These are phyloP conservation scores for Annona squamosa DNA, from an alignment of 164 flowering plant genomes.

Conservation along the genomic window DNA sequence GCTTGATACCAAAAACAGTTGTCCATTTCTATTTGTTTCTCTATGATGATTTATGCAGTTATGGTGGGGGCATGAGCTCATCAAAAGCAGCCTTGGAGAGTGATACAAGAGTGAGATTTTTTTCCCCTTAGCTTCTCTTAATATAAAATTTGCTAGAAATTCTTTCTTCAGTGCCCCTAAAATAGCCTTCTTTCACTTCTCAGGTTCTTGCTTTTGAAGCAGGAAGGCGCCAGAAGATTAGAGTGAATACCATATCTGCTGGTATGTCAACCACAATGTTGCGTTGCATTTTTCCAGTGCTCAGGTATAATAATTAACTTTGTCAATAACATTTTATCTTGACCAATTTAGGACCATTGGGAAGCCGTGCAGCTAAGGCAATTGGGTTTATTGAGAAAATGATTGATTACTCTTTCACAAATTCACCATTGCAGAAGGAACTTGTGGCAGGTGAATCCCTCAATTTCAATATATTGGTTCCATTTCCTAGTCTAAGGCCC, in stretches of 20 bases:
- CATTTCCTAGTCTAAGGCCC: not conserved
- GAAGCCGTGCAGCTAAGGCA: slow-evolving; percentile 96
- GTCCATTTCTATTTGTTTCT: not conserved
- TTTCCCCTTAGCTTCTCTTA: not conserved
- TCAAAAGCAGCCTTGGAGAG: slow-evolving; percentile 97
- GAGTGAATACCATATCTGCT: slow-evolving; percentile 94
- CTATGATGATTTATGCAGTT: slow-evolving; percentile 30
- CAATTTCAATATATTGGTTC: not conserved
- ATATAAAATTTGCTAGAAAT: not conserved
- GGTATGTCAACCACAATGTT: slow-evolving; percentile 33
- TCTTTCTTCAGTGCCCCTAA: not conserved
- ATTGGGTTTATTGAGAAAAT: slow-evolving; percentile 89
- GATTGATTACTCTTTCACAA: slow-evolving; percentile 74
- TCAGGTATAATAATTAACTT: not conserved
- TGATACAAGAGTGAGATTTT: slow-evolving; percentile 63
- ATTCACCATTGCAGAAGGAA: slow-evolving; percentile 89
- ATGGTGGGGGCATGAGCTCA: slow-evolving; percentile 99
- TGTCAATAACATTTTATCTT: not conserved
- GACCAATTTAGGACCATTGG: slow-evolving; percentile 63
- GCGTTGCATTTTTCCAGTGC: not conserved
- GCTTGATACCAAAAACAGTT: not conserved
- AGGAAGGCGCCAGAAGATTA: slow-evolving; percentile 68
- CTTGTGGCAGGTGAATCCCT: slow-evolving; percentile 53
- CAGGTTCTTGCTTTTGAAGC: slow-evolving; percentile 99
- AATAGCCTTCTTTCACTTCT: slow-evolving; percentile 4